A percentile compares a stretch with the other conserved stretches of the same genome.
phyloP scores from a whole-genome alignment of 1,284 basidiomycete genomes.

The Mycena sp. region DNA sequence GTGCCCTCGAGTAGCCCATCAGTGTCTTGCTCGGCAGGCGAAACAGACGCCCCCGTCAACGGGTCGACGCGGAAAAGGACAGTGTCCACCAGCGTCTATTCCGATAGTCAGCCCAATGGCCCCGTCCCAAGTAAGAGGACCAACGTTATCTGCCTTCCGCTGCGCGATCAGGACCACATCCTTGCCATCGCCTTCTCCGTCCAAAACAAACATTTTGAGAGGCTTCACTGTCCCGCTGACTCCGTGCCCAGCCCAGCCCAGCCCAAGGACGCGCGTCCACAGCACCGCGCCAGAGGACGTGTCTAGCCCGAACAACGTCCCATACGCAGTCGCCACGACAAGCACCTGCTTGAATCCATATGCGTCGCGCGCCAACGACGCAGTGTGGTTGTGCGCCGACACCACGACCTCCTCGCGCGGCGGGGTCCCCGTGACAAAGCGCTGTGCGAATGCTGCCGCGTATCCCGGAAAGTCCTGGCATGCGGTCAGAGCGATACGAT shows the following conservation, averaged over 20 bases:
- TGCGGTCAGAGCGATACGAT: not conserved
- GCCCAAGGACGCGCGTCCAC: constrained; percentile 78
- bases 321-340: constrained; percentile 74
- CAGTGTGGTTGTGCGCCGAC: constrained; percentile 42
- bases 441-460: constrained; percentile 69
- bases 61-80: constrained; percentile 85
- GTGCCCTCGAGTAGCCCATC: constrained; percentile 60
- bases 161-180: constrained; percentile 72
- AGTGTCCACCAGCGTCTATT: constrained; percentile 68
- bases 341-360: constrained; percentile 93
- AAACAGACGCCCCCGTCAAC: constrained; percentile 73
- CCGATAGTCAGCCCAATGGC: constrained; percentile 9
- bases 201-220: constrained; percentile 64
- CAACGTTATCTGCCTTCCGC: constrained; percentile 66
- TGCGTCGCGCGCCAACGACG: constrained; percentile 69
- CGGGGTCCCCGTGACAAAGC: constrained; percentile 77
- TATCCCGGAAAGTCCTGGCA: constrained; percentile 83
- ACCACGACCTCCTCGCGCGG: constrained; percentile 43
- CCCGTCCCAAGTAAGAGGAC: constrained; percentile 35
- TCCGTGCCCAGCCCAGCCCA: constrained; percentile 65
- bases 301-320: constrained; percentile 88
- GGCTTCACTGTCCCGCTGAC: constrained; percentile 64
- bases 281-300: constrained; percentile 78
- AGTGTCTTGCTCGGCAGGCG: constrained; percentile 31
- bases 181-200: constrained; percentile 59